Base-by-base conservation (phyloP, 805 yeast genomes). In the Ogataea angusta region DNA sequence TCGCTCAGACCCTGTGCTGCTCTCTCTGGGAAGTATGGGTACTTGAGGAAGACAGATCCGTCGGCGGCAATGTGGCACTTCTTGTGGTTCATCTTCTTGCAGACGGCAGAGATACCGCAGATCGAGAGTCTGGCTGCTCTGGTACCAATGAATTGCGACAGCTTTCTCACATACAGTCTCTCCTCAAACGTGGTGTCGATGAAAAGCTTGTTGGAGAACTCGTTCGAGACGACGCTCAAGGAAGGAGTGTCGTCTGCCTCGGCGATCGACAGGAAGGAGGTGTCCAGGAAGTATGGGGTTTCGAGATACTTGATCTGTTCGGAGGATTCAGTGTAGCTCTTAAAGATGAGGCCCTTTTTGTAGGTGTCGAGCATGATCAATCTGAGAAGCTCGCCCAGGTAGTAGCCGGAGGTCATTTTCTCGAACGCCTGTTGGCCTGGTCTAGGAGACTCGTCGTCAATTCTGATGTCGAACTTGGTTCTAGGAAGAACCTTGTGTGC, bases 341-440 rank as follows among this genome's bases (percentile, higher is more conserved):
- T 69, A 68, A 93, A 90, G 45, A 91, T 67, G 45, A 76, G 63
- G 28, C 85, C 83, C 47, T 78, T 76, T 28, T 73, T 72, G 61
- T 80, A 70, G 51, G 86, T 73, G 48, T 90, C 97, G 15, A 89
- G 59, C 59, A 93, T 69, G 40, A 84, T 75, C 64, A 88, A 70
- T 66, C 99, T 83, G 57, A 91, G 68, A 33, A 93, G 70, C 69
- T 93, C 99, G 60, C 99, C 99, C 57, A 93, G 70, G 68, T 93
- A 93, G 70, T 89, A 88, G 51, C 99, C 99, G 25, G 96, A 86
- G 52, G 93, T 88, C 97, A 93, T 90, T 73, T 93, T 93, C 73
- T 93, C 99, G 65, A 89, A 93, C 38, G 95, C 68, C 70, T 93
- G 99, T 70, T 93, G 96, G 50, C 91, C 90, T 37, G 98, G 99